Evolutionary conservation across 73 alveolate genomes (phyloP).

Genomic region (Halteria grandinella): DNA sequence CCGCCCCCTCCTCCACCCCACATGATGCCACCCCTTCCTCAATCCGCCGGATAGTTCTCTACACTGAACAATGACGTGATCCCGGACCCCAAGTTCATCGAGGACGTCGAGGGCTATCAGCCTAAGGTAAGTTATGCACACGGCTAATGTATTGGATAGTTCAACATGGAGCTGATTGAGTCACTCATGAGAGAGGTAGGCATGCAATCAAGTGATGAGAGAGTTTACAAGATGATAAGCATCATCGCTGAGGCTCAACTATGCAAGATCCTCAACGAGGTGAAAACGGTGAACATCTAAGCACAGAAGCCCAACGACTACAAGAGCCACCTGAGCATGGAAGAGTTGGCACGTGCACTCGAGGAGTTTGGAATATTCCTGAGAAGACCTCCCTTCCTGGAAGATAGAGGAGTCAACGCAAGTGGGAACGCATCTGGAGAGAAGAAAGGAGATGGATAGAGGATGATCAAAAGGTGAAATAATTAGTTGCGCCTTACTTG

Average conservation of each 20-base stretch:
- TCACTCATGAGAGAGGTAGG: slow-evolving; percentile 34
- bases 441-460: no score
- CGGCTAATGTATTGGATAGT: background rate
- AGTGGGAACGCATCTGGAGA: no score
- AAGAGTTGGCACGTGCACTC: slow-evolving; percentile 30
- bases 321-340: slow-evolving; percentile 35
- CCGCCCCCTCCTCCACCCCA: no score
- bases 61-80: slow-evolving; percentile 77
- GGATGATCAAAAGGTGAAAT: no score
- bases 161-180: slow-evolving; percentile 16
- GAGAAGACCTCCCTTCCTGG: slow-evolving; percentile 45
- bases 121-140: slow-evolving; percentile 52
- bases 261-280: slow-evolving; percentile 31
- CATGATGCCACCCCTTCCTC: no score
- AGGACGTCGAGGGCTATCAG: slow-evolving; percentile 66
- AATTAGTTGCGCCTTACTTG: no score
- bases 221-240: slow-evolving; percentile 38
- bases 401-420: no score
- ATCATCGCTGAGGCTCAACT: slow-evolving; percentile 26
- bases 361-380: slow-evolving; percentile 53
- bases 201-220: slow-evolving; percentile 24
- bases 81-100: slow-evolving; percentile 72
- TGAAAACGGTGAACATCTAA: slow-evolving; percentile 24
- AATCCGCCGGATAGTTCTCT: no score
- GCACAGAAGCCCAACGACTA: slow-evolving; percentile 10